Percentiles rank a stretch among this genome's conserved stretches.
Conservation (phyloP, 805 yeast species). For the Starmerella sirachaensis region DNA sequence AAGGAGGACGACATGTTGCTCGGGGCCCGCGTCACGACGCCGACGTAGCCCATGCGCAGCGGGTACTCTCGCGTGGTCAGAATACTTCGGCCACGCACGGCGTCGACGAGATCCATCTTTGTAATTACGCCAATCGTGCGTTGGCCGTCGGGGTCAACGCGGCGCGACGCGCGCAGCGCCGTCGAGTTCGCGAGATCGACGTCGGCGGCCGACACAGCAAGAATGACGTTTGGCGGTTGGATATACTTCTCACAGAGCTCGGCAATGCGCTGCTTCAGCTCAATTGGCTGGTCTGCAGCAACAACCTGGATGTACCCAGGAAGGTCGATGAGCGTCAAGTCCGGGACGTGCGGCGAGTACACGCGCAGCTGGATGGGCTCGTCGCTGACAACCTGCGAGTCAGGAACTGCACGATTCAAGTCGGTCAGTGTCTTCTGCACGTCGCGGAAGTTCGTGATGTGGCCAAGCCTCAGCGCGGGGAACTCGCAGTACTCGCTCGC, state of each 20-base stretch:
- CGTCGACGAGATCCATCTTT: slow-evolving; percentile 78
- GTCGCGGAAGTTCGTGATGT: slow-evolving; percentile 74
- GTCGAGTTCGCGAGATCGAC: slow-evolving; percentile 95
- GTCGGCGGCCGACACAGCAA: slow-evolving; percentile 95
- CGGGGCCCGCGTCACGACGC: slow-evolving; percentile 85
- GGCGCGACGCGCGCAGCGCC: slow-evolving; percentile 79
- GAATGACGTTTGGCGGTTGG: slow-evolving; percentile 81
- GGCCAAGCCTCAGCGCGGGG: slow-evolving; percentile 74
- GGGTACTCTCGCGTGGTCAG: slow-evolving; percentile 77
- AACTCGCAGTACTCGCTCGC: slow-evolving; percentile 87
- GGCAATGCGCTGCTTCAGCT: slow-evolving; percentile 65
- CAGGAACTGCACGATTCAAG: slow-evolving; percentile 84
- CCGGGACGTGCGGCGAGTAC: slow-evolving; percentile 83
- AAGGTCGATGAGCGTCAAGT: slow-evolving; percentile 81
- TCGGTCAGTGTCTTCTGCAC: slow-evolving; percentile 82
- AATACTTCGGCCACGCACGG: slow-evolving; percentile 54
- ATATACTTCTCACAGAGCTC: slow-evolving; percentile 73
- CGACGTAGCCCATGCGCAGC: slow-evolving; percentile 91
- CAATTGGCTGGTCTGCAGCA: slow-evolving; percentile 89
- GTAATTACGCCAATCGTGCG: slow-evolving; percentile 95
- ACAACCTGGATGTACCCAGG: slow-evolving; percentile 97
- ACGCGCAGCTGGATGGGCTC: slow-evolving; percentile 91
- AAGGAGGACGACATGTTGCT: slow-evolving; percentile 18
- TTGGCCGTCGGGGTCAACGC: slow-evolving; percentile 87
- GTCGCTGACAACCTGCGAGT: slow-evolving; percentile 69